These are phyloP conservation scores for Gonium pectorale DNA, from an alignment of 139 green algal species.

Conservation along the genomic window DNA sequence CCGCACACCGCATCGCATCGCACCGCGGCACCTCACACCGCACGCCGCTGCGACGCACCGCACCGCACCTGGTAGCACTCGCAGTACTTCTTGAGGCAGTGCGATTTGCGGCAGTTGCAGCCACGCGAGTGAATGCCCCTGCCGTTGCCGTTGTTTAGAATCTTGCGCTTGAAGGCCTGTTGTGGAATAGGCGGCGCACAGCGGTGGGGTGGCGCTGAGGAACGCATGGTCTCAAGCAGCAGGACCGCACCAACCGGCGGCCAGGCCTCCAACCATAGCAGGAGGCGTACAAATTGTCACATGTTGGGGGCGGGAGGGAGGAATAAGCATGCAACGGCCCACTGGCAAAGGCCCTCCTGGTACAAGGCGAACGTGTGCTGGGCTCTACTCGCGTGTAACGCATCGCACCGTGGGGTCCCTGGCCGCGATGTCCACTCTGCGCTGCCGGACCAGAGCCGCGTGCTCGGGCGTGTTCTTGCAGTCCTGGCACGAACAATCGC, in stretches of 20 bases:
- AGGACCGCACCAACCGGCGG: too few species aligned
- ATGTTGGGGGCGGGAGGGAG: too few species aligned
- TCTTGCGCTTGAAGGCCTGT: slow-evolving; percentile 58
- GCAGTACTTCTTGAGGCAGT: slow-evolving; percentile 99
- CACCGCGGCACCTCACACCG: neutral
- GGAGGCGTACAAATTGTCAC: too few species aligned
- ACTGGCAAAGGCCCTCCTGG: too few species aligned
- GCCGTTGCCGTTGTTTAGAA: slow-evolving; percentile 45
- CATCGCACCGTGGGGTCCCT: slow-evolving; percentile 56
- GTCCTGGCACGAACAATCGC: slow-evolving; percentile 58
- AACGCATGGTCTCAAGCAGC: too few species aligned
- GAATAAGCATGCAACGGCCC: too few species aligned
- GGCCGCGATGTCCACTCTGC: slow-evolving; percentile 49
- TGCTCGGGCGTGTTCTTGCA: slow-evolving; percentile 64
- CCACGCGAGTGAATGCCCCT: slow-evolving; percentile 76
- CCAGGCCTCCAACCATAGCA: too few species aligned
- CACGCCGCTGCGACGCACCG: too few species aligned
- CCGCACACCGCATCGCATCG: neutral
- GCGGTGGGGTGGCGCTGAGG: neutral
- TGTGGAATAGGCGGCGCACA: neutral
- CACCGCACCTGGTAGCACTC: slow-evolving; percentile 94
- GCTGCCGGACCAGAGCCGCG: slow-evolving; percentile 43
- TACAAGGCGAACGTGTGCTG: too few species aligned
- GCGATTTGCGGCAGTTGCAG: slow-evolving; percentile 88
- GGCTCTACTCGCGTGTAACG: too few species aligned